Evolutionary conservation across 345 rosid genomes (phyloP).

Genomic region (Firmiana major): DNA sequence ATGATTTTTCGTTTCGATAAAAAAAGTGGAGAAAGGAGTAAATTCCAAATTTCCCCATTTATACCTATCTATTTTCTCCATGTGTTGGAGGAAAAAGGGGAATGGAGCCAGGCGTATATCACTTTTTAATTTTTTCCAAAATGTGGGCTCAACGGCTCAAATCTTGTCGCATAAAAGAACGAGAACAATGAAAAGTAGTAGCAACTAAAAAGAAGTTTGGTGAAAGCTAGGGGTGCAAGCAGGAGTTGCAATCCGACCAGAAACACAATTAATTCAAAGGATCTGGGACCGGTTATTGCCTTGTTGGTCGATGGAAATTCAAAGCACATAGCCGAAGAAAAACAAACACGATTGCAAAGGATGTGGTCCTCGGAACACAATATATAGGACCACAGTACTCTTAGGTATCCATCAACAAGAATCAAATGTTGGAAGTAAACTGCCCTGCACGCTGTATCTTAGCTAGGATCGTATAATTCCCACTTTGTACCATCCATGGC

Average conservation of each 20-base stretch:
- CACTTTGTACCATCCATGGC: background rate
- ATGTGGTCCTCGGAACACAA: background rate
- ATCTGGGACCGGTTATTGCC: background rate
- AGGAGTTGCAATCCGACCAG: conserved; percentile 19
- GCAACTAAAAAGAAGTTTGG: background rate
- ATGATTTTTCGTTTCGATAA: too few relatives aligned
- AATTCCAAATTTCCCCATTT: too few relatives aligned
- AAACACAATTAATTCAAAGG: conserved; percentile 19
- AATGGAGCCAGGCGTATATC: background rate
- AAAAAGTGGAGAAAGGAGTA: too few relatives aligned
- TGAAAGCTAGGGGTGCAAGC: background rate
- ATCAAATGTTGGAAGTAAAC: background rate
- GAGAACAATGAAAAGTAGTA: background rate
- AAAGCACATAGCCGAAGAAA: background rate
- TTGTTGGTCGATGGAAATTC: conserved; percentile 14
- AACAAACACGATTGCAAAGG: too few relatives aligned
- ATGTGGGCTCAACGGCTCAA: background rate
- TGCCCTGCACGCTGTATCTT: background rate
- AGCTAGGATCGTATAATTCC: background rate
- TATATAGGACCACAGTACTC: background rate
- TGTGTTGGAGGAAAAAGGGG: background rate
- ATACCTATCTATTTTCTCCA: background rate
- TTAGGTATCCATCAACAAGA: background rate
- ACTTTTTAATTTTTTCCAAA: background rate
- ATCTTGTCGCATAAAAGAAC: conserved; percentile 2